These are phyloP conservation scores for Flaveria trinervia DNA, from an alignment of 129 eudicot genomes.

Conservation along the genomic window DNA sequence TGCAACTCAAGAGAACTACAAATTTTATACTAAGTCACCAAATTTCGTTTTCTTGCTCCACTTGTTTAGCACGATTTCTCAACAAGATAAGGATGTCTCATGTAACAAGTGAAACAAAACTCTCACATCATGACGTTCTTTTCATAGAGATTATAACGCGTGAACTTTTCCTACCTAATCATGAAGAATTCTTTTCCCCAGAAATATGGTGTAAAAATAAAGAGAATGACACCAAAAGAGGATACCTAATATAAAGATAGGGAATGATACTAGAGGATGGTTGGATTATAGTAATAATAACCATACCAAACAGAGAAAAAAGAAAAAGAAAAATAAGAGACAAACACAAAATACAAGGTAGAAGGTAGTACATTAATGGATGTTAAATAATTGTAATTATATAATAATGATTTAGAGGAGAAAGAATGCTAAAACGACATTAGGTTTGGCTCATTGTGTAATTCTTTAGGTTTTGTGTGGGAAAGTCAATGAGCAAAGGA, in stretches of 20 bases:
- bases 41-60: slow-evolving; percentile 16
- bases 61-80: slow-evolving; percentile 12
- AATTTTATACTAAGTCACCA: not conserved
- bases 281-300: slow-evolving; percentile 39
- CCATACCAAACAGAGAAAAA: slow-evolving; percentile 20
- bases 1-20: not conserved
- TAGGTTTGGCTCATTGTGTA: slow-evolving; percentile 15
- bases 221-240: slow-evolving; percentile 45
- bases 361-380: slow-evolving; percentile 61
- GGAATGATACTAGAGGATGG: slow-evolving; percentile 46
- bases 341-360: slow-evolving; percentile 60
- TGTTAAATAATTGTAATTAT: slow-evolving; percentile 40
- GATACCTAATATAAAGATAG: slow-evolving; percentile 53
- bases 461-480: slow-evolving; percentile 16
- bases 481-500: slow-evolving; percentile 38
- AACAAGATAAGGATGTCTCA: slow-evolving; percentile 9
- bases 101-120: slow-evolving; percentile 11
- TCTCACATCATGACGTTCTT: slow-evolving; percentile 17
- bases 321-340: slow-evolving; percentile 18
- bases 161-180: slow-evolving; percentile 25
- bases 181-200: slow-evolving; percentile 25
- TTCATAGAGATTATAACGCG: not conserved
- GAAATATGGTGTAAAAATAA: slow-evolving; percentile 40
- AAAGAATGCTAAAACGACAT: slow-evolving; percentile 17
- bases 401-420: slow-evolving; percentile 34